Conservation (phyloP, 148 eudicot genomes). For the Vaccinium corymbosum region DNA sequence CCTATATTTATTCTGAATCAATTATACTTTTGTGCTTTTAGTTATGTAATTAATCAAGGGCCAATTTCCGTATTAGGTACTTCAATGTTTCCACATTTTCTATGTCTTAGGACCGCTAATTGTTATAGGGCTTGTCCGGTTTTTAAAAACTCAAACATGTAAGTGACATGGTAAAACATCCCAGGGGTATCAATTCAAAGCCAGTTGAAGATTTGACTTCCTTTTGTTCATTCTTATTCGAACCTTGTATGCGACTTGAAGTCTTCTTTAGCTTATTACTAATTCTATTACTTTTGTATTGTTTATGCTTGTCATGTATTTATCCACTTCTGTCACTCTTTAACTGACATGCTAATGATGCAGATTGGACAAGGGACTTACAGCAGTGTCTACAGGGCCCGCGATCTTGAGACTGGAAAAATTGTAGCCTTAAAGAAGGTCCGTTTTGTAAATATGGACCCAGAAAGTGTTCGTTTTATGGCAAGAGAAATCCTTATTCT, state of each 20-base stretch:
- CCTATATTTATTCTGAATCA: background rate
- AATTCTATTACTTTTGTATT: background rate
- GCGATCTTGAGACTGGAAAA: conserved; percentile 55
- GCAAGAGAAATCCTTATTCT: conserved; percentile 53
- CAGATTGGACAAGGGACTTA: conserved; percentile 81
- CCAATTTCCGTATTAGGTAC: background rate
- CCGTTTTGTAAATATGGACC: conserved; percentile 61
- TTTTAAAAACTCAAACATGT: background rate
- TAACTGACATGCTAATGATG: conserved; percentile 11
- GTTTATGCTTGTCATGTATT: background rate
- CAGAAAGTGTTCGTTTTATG: conserved; percentile 68
- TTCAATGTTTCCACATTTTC: background rate
- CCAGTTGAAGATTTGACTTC: background rate
- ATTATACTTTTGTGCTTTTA: background rate
- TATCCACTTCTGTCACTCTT: conserved; percentile 7
- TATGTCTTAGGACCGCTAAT: background rate
- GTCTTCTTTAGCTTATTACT: conserved; percentile 7
- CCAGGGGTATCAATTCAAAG: background rate
- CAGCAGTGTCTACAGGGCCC: conserved; percentile 59
- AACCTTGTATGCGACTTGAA: background rate
- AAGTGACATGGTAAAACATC: background rate
- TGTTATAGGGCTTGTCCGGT: background rate
- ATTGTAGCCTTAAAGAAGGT: conserved; percentile 64
- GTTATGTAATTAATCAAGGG: background rate
- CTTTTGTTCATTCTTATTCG: background rate